A percentile compares a stretch with the other conserved stretches of the same genome.
Conservation (phyloP, 192 early-diverging fungal species). For the Coemansia sp. region DNA sequence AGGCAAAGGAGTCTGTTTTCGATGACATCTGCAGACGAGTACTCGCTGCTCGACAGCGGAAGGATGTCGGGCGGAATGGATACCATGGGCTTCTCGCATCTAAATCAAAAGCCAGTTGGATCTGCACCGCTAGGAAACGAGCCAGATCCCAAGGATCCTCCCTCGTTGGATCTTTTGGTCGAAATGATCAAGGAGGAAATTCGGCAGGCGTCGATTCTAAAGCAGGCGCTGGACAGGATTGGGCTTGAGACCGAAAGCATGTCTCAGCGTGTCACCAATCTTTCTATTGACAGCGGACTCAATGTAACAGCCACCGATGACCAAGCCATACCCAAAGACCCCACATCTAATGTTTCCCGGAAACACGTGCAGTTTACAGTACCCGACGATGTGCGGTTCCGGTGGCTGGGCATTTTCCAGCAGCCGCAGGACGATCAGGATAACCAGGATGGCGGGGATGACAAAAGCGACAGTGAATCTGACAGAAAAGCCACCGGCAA, state of each 20-base stretch:
- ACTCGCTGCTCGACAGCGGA: slow-evolving; percentile 46
- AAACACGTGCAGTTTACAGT: slow-evolving; percentile 47
- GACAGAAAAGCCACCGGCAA: background rate
- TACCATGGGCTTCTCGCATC: slow-evolving; percentile 19
- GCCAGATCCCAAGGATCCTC: slow-evolving; percentile 22
- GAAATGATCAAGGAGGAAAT: slow-evolving; percentile 58
- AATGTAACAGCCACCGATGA: background rate
- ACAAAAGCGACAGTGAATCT: slow-evolving; percentile 7
- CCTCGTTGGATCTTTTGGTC: slow-evolving; percentile 45
- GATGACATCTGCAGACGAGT: slow-evolving; percentile 47
- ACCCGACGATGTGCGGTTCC: slow-evolving; percentile 54
- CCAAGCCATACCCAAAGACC: no score
- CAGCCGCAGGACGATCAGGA: slow-evolving; percentile 32
- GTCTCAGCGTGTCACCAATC: slow-evolving; percentile 25
- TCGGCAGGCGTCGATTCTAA: slow-evolving; percentile 50
- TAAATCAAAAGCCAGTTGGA: slow-evolving; percentile 10
- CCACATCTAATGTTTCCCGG: background rate
- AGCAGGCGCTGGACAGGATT: slow-evolving; percentile 46
- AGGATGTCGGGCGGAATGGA: slow-evolving; percentile 25
- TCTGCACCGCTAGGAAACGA: slow-evolving; percentile 1
- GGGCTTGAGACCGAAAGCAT: slow-evolving; percentile 36
- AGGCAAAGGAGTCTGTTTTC: slow-evolving; percentile 54
- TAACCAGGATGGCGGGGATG: slow-evolving; percentile 2
- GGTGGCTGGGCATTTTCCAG: slow-evolving; percentile 54
- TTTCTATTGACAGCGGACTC: slow-evolving; percentile 12